A percentile compares a stretch with the other conserved stretches of the same genome.
Evolutionary conservation across 768 basidiomycete genomes (phyloP).

Genomic region (Nidularia sp.): DNA sequence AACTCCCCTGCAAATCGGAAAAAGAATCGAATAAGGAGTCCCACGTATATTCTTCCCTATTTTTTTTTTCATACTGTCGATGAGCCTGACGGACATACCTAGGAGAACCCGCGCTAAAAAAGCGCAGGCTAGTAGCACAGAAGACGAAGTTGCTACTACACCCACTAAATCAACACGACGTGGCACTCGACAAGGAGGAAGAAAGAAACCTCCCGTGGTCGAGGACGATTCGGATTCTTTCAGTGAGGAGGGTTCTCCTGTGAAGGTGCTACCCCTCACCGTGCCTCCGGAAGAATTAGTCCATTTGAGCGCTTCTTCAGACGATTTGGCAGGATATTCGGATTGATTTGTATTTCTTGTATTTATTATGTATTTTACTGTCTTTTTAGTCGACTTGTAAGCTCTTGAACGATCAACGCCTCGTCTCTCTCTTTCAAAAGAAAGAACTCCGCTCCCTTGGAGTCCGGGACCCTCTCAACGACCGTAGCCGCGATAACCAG

Average conservation of each 20-base stretch:
- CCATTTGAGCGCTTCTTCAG: constrained; percentile 8
- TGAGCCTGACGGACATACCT: background rate
- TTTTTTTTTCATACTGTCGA: background rate
- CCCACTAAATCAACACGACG: background rate
- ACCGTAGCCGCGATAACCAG: no score
- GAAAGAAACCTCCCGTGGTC: background rate
- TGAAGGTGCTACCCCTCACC: no score
- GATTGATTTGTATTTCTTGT: constrained; percentile 5
- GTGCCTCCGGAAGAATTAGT: no score
- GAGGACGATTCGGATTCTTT: background rate
- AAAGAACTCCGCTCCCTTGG: no score
- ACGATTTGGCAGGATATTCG: constrained; percentile 20
- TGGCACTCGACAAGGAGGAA: no score
- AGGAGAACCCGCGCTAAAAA: constrained; percentile 3
- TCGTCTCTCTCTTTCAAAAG: no score
- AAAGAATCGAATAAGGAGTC: constrained; percentile 18
- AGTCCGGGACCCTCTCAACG: no score
- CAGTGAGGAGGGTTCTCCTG: no score
- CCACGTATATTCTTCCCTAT: constrained; percentile 14
- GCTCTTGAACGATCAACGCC: no score
- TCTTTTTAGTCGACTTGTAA: background rate
- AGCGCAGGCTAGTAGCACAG: background rate
- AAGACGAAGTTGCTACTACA: no score
- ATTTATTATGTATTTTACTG: background rate
- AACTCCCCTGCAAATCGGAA: constrained; percentile 22